phyloP scores from a whole-genome alignment of 345 rosid species.

The Brassica nigra region DNA sequence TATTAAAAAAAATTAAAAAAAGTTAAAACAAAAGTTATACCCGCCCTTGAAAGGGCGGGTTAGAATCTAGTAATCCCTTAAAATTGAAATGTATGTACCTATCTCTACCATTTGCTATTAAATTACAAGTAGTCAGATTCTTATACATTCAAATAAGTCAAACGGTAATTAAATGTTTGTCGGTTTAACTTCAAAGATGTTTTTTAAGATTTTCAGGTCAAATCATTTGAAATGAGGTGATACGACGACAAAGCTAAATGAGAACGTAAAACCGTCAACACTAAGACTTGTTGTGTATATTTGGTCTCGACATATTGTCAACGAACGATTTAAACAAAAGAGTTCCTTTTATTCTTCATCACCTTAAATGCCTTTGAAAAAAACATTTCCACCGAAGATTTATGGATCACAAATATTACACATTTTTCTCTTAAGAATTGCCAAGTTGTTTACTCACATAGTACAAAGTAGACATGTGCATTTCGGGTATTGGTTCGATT shows the following conservation, averaged over 20 bases:
- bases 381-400: background rate
- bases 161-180: background rate
- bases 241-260: background rate
- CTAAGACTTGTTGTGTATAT: background rate
- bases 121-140: background rate
- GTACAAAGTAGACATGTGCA: background rate
- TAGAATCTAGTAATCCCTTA: background rate
- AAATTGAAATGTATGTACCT: background rate
- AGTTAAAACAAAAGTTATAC: no score
- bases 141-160: background rate
- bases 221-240: conserved; percentile 7
- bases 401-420: background rate
- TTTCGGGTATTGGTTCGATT: no score
- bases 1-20: no score
- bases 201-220: background rate
- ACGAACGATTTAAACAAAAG: conserved; percentile 8
- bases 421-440: background rate
- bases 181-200: background rate
- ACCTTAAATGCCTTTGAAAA: conserved; percentile 5
- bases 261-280: background rate
- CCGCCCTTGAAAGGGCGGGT: no score
- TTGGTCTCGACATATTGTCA: conserved; percentile 14
- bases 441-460: background rate
- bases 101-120: background rate
- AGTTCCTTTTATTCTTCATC: background rate